Percentiles rank a stretch among this genome's conserved stretches.
Conservation (phyloP, 2,329 filamentous ascomycete species). For the Diaporthe sp. region DNA sequence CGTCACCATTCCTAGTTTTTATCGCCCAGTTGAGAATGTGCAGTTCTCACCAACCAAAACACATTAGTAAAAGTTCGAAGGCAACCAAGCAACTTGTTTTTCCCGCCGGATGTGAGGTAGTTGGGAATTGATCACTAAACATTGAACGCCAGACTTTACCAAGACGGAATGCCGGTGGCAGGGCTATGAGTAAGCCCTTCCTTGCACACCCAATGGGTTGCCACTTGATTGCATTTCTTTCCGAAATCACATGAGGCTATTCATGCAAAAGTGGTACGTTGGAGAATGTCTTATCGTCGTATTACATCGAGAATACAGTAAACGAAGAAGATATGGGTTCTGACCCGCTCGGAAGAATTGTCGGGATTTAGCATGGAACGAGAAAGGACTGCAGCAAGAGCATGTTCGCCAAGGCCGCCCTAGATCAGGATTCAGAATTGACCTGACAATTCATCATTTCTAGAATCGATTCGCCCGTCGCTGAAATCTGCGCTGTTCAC, state of each 20-base stretch:
- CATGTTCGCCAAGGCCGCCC: background rate
- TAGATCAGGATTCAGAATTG: background rate
- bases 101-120: background rate
- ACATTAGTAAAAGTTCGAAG: too few relatives aligned
- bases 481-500: conserved; percentile 1
- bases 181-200: conserved; percentile 12
- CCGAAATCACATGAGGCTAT: background rate
- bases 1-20: background rate
- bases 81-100: background rate
- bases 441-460: background rate
- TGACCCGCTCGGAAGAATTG: background rate
- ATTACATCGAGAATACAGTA: background rate
- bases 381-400: background rate
- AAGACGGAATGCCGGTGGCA: background rate
- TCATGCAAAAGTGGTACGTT: conserved; percentile 2
- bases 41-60: background rate
- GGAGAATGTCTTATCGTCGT: background rate
- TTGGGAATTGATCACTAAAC: conserved; percentile 15
- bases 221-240: background rate
- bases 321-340: background rate
- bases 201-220: background rate
- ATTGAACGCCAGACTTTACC: background rate
- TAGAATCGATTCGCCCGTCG: background rate
- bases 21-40: background rate
- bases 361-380: background rate